Percentiles rank a stretch among this genome's conserved stretches.
Evolutionary conservation across 768 basidiomycete genomes (phyloP).

Genomic region (Collybia mongolica): DNA sequence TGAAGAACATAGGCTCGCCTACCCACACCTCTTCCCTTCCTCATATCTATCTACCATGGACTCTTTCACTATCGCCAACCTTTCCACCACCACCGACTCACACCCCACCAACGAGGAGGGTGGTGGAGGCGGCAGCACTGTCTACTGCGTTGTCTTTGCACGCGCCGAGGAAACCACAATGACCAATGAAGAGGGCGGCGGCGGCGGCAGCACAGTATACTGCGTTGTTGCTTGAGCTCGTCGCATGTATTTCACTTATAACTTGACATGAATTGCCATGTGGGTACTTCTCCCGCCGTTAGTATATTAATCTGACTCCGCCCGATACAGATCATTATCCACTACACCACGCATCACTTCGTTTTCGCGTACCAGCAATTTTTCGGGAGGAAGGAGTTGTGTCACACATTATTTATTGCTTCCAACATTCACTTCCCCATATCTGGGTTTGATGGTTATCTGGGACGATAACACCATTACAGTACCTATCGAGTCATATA

Average conservation of each 20-base stretch:
- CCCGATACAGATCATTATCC: background rate
- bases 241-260: background rate
- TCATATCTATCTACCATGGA: background rate
- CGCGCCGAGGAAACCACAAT: background rate
- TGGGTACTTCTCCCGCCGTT: background rate
- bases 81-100: background rate
- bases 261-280: background rate
- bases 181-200: background rate
- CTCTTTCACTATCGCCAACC: slow-evolving; percentile 3
- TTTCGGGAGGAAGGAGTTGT: background rate
- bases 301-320: background rate
- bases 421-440: no score
- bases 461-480: no score
- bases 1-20: background rate
- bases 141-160: no score
- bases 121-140: no score
- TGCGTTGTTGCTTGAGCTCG: slow-evolving; percentile 8
- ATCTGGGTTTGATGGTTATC: no score
- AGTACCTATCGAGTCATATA: no score
- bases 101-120: background rate
- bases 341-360: background rate
- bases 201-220: background rate
- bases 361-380: background rate
- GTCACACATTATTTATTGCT: no score
- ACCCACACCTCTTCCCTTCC: background rate